Conservation (phyloP, 1,284 basidiomycete species). For the Moniliella sp. region DNA sequence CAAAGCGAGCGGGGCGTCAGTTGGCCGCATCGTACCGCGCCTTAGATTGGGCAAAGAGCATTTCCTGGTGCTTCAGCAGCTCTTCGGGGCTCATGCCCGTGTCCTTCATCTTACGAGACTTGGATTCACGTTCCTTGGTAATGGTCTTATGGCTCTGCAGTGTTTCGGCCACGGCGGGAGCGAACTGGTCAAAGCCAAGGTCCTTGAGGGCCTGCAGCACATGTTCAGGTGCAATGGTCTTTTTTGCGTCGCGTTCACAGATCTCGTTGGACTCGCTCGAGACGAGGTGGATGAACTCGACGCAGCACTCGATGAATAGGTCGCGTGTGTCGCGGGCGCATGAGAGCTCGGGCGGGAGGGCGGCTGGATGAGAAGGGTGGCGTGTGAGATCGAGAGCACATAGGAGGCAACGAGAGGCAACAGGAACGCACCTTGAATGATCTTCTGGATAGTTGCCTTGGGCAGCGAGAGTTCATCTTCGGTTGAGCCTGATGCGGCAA, state of each 20-base stretch:
- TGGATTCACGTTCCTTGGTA: too few relatives aligned
- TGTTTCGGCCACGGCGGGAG: conserved; percentile 69
- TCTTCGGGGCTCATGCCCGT: conserved; percentile 80
- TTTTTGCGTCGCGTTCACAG: conserved; percentile 93
- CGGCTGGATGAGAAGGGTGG: too few relatives aligned
- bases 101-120: conserved; percentile 47
- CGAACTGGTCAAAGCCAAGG: conserved; percentile 70
- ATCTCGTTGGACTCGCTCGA: conserved; percentile 94
- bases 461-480: conserved; percentile 86
- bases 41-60: conserved; percentile 66
- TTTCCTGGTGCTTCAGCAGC: conserved; percentile 63
- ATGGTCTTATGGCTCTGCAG: conserved; percentile 84
- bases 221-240: conserved; percentile 95
- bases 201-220: conserved; percentile 76
- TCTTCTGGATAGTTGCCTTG: conserved; percentile 89
- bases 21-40: conserved; percentile 38
- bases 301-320: conserved; percentile 88
- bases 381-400: too few relatives aligned
- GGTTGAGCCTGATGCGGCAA: conserved; percentile 38
- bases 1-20: too few relatives aligned
- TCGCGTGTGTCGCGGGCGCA: conserved; percentile 90
- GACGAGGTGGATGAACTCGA: conserved; percentile 95
- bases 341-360: conserved; percentile 59
- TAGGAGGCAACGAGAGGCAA: too few relatives aligned
- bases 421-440: too few relatives aligned